Evolutionary conservation across 1,139 yeast species (phyloP).

Genomic region (Ogataea hybrid): DNA sequence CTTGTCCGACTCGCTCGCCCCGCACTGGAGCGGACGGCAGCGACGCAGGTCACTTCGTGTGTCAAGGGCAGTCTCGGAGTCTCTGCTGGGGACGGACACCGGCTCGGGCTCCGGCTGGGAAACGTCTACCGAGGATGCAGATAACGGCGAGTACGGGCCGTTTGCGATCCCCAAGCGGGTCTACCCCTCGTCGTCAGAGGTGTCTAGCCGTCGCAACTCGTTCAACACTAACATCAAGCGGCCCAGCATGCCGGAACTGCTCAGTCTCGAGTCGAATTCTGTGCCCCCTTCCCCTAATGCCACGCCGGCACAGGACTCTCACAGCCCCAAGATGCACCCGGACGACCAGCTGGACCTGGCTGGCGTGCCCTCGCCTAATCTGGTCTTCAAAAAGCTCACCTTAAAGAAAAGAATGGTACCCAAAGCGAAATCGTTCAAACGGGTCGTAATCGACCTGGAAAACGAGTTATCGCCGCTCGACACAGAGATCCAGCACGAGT

Average conservation of each 20-base stretch:
- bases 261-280: slow-evolving; percentile 9
- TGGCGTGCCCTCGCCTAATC: slow-evolving; percentile 19
- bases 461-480: slow-evolving; percentile 33
- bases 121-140: slow-evolving; percentile 7
- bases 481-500: slow-evolving; percentile 33
- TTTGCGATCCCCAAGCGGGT: slow-evolving; percentile 2
- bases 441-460: slow-evolving; percentile 32
- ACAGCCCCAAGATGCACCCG: slow-evolving; percentile 2
- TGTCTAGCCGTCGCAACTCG: slow-evolving; percentile 19
- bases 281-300: slow-evolving; percentile 15
- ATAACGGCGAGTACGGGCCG: slow-evolving; percentile 5
- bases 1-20: not conserved
- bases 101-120: slow-evolving; percentile 6
- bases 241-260: slow-evolving; percentile 14
- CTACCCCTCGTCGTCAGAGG: slow-evolving; percentile 14
- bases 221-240: slow-evolving; percentile 10
- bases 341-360: slow-evolving; percentile 9
- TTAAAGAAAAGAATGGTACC: slow-evolving; percentile 29
- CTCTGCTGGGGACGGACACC: not conserved
- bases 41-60: not conserved
- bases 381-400: slow-evolving; percentile 28
- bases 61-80: not conserved
- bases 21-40: not conserved
- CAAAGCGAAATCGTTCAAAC: slow-evolving; percentile 32
- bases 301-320: slow-evolving; percentile 5